A percentile compares a stretch with the other conserved stretches of the same genome.
Conservation (phyloP, 768 basidiomycete species). For the Lactarius quietus region DNA sequence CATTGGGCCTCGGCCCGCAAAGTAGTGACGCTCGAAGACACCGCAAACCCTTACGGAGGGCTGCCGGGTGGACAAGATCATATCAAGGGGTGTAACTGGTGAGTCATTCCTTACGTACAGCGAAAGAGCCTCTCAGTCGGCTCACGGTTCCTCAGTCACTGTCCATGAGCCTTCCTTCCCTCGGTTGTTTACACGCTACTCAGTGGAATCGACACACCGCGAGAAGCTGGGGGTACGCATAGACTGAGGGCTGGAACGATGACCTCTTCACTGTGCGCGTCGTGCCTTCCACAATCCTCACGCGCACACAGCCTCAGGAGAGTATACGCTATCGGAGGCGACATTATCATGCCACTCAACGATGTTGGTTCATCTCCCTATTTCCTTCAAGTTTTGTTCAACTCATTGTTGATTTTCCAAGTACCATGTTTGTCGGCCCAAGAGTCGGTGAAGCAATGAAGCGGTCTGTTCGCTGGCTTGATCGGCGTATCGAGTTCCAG, state of each 20-base stretch:
- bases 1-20: too few species aligned
- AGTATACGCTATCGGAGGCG: constrained; percentile 89
- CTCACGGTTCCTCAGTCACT: too few species aligned
- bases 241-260: constrained; percentile 79
- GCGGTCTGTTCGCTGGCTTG: constrained; percentile 85
- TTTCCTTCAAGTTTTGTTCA: background rate
- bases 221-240: constrained; percentile 81
- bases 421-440: constrained; percentile 79
- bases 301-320: constrained; percentile 67
- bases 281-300: constrained; percentile 1
- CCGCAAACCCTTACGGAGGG: too few species aligned
- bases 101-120: too few species aligned
- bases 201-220: constrained; percentile 70
- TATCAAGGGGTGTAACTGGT: too few species aligned
- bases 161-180: too few species aligned
- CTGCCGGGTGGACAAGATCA: too few species aligned
- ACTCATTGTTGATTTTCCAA: constrained; percentile 20
- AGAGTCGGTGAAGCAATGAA: constrained; percentile 87
- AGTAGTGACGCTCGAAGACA: too few species aligned
- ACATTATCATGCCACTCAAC: constrained; percentile 94
- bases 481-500: constrained; percentile 79
- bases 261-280: constrained; percentile 73
- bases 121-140: too few species aligned
- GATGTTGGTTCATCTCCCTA: constrained; percentile 65
- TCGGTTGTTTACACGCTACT: too few species aligned